These are phyloP conservation scores for Rhizopogon sp. DNA, from an alignment of 768 basidiomycete genomes.

Conservation along the genomic window DNA sequence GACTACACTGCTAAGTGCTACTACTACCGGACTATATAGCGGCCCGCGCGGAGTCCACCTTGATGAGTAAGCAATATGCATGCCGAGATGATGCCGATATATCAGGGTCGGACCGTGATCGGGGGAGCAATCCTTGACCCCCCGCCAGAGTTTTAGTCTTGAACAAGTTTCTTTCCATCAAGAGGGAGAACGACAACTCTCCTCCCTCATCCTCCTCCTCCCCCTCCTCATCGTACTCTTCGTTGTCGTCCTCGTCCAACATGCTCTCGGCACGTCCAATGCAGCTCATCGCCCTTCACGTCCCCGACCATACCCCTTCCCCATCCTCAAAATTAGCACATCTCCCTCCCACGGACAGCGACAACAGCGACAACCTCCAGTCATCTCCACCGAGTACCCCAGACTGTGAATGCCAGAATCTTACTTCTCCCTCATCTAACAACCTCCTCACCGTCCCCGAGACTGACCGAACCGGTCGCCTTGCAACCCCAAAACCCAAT, in stretches of 20 bases:
- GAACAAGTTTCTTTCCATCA: neutral
- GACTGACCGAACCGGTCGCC: slow-evolving; percentile 6
- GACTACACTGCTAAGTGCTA: too few species aligned
- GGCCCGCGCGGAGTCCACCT: neutral
- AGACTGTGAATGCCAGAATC: neutral
- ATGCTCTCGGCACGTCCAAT: slow-evolving; percentile 38
- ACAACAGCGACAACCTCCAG: neutral
- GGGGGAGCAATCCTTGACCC: too few species aligned
- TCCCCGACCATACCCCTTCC: neutral
- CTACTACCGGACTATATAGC: neutral
- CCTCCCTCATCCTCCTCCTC: slow-evolving; percentile 1
- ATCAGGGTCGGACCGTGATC: slow-evolving; percentile 8
- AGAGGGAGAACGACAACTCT: neutral
- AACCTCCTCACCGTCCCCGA: slow-evolving; percentile 1
- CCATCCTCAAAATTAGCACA: neutral
- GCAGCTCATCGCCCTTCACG: slow-evolving; percentile 19
- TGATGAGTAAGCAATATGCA: neutral
- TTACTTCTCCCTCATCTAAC: neutral
- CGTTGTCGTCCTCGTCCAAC: neutral
- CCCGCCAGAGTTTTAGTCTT: neutral
- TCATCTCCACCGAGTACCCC: neutral
- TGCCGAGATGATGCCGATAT: neutral
- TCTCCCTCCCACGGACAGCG: neutral
- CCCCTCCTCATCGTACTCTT: slow-evolving; percentile 2
- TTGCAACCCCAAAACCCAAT: neutral